A percentile compares a stretch with the other conserved stretches of the same genome.
Evolutionary conservation across 768 basidiomycete genomes (phyloP).

Genomic region (Hortiboletus campestris): DNA sequence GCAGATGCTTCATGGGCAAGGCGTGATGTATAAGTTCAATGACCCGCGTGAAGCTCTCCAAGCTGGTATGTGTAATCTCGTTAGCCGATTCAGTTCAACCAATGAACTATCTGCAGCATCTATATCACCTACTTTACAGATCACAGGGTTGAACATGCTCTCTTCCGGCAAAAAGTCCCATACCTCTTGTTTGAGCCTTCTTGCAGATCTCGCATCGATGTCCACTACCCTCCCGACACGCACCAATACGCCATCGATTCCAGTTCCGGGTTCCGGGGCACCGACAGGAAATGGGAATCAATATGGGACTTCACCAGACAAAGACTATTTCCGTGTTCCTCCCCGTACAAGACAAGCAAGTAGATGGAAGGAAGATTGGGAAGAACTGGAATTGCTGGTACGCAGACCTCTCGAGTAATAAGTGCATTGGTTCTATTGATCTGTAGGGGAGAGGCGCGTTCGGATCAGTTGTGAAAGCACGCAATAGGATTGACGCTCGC

Average conservation of each 20-base stretch:
- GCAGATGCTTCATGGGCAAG: slow-evolving; percentile 83
- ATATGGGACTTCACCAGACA: slow-evolving; percentile 57
- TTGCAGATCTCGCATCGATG: slow-evolving; percentile 54
- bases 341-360: slow-evolving; percentile 53
- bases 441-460: slow-evolving; percentile 82
- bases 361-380: slow-evolving; percentile 92
- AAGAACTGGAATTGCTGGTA: slow-evolving; percentile 84
- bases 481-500: slow-evolving; percentile 81
- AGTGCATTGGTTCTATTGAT: neutral
- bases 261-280: slow-evolving; percentile 39
- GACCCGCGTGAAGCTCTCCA: slow-evolving; percentile 59
- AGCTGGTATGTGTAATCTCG: slow-evolving; percentile 39
- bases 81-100: neutral
- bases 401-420: neutral
- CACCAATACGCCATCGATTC: slow-evolving; percentile 17
- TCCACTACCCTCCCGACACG: slow-evolving; percentile 28
- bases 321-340: slow-evolving; percentile 53
- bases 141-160: slow-evolving; percentile 59
- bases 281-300: slow-evolving; percentile 42
- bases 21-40: slow-evolving; percentile 54
- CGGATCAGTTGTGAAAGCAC: slow-evolving; percentile 93
- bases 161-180: slow-evolving; percentile 53
- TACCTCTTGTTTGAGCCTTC: slow-evolving; percentile 54
- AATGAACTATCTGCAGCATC: slow-evolving; percentile 38
- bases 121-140: slow-evolving; percentile 51